Evolutionary conservation across 2,329 filamentous ascomycete genomes (phyloP), one percentile per base, ranked within the genome.

Genomic region (Purpureocillium takamizusanense): DNA sequence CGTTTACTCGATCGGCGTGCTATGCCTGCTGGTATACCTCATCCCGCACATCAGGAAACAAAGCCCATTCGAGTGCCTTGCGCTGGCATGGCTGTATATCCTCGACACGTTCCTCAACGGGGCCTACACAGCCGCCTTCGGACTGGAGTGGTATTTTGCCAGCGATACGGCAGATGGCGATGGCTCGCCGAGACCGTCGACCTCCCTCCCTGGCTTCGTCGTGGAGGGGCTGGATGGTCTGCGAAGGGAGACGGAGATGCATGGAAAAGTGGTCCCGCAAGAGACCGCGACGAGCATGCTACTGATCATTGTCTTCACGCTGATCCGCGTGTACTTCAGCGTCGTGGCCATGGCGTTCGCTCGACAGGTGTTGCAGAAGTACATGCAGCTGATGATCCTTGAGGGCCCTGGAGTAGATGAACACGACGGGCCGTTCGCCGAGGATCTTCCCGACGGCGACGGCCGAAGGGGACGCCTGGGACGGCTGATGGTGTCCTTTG

Each of bases 261-360:
- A 61, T 36, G 61, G 59, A 37, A 54, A 55, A 39, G 56, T 54
- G 25, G 51, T 64, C 41, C 62, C 65, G 3, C 85, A 57, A 66
- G 81, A 66, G 70, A 82, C 61, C 70, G 78, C 51, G 63, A 81
- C 86, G 44, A 90, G 84, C 61, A 83, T 95, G 58, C 67, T 81
- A 10, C 70, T 94, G 38, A 85, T 95, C 43, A 72, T 75, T 25
- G 61, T 73, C 2, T 74, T 95, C 46, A 94, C 83, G 63, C 67
- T 82, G 11, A 68, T 94, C 31, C 75, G 89, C 23, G 60, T 88
- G 23, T 95, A 95, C 65, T 89, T 94, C 51, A 78, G 84, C 48
- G 67, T 95, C 29, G 74, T 95, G 38, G 78, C 94, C 57, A 79
- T 94, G 62, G 79, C 86, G 7, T 92, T 85, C 58, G 86, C 89